Evolutionary conservation across 257 asterid genomes (phyloP).

Genomic region (Solanum appendiculatum): DNA sequence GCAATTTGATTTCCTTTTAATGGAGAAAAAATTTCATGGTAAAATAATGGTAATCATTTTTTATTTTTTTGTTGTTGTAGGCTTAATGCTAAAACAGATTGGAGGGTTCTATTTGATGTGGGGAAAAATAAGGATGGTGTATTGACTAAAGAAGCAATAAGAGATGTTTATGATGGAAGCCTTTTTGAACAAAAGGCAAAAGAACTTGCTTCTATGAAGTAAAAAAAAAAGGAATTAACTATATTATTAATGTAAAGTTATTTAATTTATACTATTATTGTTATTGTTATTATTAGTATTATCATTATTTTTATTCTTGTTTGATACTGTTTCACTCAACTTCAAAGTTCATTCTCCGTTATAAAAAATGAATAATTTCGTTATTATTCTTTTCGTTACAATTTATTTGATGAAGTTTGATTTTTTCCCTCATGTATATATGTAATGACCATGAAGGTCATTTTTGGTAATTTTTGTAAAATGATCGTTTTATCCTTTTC

Average conservation of each 20-base stretch:
- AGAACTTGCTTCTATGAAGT: constrained; percentile 39
- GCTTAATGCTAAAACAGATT: constrained; percentile 58
- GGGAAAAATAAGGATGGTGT: constrained; percentile 59
- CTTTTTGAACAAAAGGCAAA: constrained; percentile 56
- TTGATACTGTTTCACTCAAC: not conserved
- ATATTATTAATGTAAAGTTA: no score
- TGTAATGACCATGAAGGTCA: no score
- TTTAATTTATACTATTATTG: not conserved
- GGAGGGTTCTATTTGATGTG: constrained; percentile 52
- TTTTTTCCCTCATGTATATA: no score
- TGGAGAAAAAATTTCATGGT: not conserved
- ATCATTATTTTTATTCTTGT: no score
- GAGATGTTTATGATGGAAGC: constrained; percentile 71
- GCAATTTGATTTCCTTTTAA: not conserved
- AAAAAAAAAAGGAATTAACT: no score
- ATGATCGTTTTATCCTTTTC: no score
- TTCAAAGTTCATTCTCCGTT: no score
- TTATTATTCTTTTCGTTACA: no score
- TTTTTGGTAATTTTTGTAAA: no score
- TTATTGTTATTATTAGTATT: no score
- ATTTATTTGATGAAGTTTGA: no score
- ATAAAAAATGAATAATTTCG: not conserved
- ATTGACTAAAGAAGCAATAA: constrained; percentile 43
- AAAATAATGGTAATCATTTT: not conserved
- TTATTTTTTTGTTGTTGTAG: constrained; percentile 8